Conservation (phyloP, 176 grass and related monocot species). For the Hyparrhenia diplandra region DNA sequence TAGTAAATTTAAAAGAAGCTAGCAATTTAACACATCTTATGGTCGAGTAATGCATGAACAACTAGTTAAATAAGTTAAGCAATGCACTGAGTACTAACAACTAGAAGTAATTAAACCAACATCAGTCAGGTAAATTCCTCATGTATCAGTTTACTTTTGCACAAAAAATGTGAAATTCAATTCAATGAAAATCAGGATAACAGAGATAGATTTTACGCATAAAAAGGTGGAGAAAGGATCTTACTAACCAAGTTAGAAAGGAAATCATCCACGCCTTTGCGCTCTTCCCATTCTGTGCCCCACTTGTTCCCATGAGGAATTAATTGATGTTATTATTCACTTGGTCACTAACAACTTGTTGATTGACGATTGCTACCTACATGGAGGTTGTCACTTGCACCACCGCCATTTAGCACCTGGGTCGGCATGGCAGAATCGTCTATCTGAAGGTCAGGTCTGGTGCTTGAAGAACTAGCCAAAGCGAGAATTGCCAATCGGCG, state of each 20-base stretch:
- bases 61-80: background rate
- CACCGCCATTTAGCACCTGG: conserved; percentile 4
- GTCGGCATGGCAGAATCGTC: background rate
- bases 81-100: background rate
- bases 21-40: background rate
- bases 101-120: background rate
- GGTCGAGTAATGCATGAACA: background rate
- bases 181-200: background rate
- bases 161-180: background rate
- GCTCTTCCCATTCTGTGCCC: background rate
- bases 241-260: conserved; percentile 15
- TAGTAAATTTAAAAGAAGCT: background rate
- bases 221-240: background rate
- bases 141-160: background rate
- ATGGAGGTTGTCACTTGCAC: background rate
- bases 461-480: conserved; percentile 9
- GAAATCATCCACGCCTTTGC: background rate
- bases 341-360: background rate
- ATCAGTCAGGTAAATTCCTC: background rate
- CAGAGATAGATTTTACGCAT: background rate
- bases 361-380: background rate
- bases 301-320: background rate
- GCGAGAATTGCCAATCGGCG: background rate
- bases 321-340: conserved; percentile 1
- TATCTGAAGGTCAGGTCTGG: background rate